Base-by-base conservation (phyloP, 2,329 filamentous ascomycete genomes). In the Pseudocercospora eumusae region DNA sequence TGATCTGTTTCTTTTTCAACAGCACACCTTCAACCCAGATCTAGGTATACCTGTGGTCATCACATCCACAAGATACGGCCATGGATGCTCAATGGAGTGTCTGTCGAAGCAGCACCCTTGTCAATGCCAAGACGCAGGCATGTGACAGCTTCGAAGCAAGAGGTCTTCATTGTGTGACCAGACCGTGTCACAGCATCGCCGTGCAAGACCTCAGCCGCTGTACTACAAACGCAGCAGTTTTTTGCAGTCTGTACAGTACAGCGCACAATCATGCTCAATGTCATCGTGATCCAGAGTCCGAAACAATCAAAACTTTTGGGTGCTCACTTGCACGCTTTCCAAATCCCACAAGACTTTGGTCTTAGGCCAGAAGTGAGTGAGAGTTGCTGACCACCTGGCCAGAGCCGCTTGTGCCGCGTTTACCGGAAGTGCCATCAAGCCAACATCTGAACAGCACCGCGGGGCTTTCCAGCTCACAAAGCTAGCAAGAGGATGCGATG, bases 391-490 rank as follows among this genome's bases (percentile, higher is more conserved):
- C 15, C 23, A 33, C 50, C 50, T 28, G 50, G n/a, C 18, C 25
- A 20, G 9, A 53, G 52, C 49, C 59, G 59, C 20, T 25, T 50
- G 42, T 56, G 28, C 59, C 59, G 59, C 42, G n/a, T 61, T 61
- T 61, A 45, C 59, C 59, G 59, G 36, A 44, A 8, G 25, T 53
- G 7, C 25, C 40, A 57, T 18, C 57, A 53, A 60, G 49, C 59
- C 45, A 50, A 18, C 40, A 11, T 42, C 25, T 44, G 23, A 31
- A 21, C 15, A 10, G 49, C 40, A 44, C 40, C 33, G 25, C 49
- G 47, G 36, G 52, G 57, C 45, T 42, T 36, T 33, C 13, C 57
- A 44, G 23, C 45, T 59, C 49, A 13, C 42, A 53, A 10, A 20
- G 40, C 40, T 44, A 2, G 27, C 9, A 8, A n/a, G 13, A 36